Percentiles rank a stretch among this genome's conserved stretches.
phyloP scores from a whole-genome alignment of 2,329 filamentous ascomycete genomes.

The Calonectria fujianensis region DNA sequence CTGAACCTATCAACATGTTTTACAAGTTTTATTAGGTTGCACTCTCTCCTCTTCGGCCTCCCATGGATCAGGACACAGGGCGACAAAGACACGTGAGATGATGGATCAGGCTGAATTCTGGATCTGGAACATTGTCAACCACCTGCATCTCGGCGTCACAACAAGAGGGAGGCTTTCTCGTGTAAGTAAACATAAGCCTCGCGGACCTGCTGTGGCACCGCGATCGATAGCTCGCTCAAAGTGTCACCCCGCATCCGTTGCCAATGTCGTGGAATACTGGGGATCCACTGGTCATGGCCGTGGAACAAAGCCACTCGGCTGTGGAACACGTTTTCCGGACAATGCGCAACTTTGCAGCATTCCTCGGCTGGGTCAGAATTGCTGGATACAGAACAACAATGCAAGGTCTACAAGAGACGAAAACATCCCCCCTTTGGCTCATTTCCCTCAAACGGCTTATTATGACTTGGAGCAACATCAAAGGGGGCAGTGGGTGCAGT shows the following conservation, averaged over 20 bases:
- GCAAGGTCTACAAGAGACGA: background rate
- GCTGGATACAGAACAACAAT: conserved; percentile 21
- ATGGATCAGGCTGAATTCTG: background rate
- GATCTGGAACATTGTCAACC: background rate
- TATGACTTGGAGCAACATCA: conserved; percentile 16
- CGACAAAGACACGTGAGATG: background rate
- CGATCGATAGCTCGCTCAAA: background rate
- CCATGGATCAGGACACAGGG: background rate
- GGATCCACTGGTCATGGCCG: conserved; percentile 27
- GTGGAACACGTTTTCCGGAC: conserved; percentile 37
- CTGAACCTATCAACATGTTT: conserved; percentile 1
- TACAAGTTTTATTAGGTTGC: background rate
- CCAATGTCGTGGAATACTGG: conserved; percentile 22
- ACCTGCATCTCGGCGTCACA: background rate
- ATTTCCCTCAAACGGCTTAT: conserved; percentile 35
- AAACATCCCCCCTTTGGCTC: conserved; percentile 12
- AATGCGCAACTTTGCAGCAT: conserved; percentile 20
- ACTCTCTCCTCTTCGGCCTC: background rate
- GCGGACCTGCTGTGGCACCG: background rate
- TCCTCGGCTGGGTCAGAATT: conserved; percentile 20
- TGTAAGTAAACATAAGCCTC: background rate
- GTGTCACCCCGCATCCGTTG: conserved; percentile 28
- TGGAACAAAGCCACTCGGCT: conserved; percentile 25
- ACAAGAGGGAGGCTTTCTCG: background rate
- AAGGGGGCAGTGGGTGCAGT: background rate